Percentiles rank a stretch among this genome's conserved stretches.
phyloP scores from a whole-genome alignment of 2,329 filamentous ascomycete genomes.

The Sclerotinia glacialis region DNA sequence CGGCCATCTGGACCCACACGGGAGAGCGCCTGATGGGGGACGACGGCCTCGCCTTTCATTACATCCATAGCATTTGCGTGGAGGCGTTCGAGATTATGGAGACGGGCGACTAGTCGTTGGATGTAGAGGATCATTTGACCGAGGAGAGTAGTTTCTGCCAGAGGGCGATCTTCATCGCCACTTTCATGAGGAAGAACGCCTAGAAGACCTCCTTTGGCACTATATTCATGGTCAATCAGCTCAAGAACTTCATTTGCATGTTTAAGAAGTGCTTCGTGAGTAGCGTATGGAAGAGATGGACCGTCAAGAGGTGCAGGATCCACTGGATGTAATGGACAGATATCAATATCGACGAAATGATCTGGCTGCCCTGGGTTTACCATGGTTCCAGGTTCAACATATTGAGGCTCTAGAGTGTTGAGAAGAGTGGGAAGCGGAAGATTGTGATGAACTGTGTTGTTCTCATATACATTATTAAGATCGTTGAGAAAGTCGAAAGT shows the following conservation, averaged over 20 bases:
- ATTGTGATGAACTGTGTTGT: slow-evolving; percentile 28
- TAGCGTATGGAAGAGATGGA: slow-evolving; percentile 33
- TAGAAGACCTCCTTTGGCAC: slow-evolving; percentile 54
- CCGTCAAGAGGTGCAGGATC: slow-evolving; percentile 19
- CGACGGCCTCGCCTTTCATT: slow-evolving; percentile 49
- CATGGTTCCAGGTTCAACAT: slow-evolving; percentile 2
- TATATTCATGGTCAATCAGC: slow-evolving; percentile 58
- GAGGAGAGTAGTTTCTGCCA: slow-evolving; percentile 51
- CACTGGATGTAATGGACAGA: slow-evolving; percentile 33
- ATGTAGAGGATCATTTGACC: slow-evolving; percentile 57
- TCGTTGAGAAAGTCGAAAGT: slow-evolving; percentile 58
- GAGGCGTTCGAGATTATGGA: slow-evolving; percentile 56
- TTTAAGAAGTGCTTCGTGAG: slow-evolving; percentile 45
- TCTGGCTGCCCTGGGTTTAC: slow-evolving; percentile 13
- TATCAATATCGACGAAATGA: slow-evolving; percentile 24
- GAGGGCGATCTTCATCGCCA: slow-evolving; percentile 41
- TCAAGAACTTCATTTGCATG: slow-evolving; percentile 61
- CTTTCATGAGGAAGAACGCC: slow-evolving; percentile 50
- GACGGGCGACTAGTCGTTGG: slow-evolving; percentile 52
- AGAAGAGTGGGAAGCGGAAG: slow-evolving; percentile 33
- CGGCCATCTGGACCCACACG: slow-evolving; percentile 52
- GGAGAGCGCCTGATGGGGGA: slow-evolving; percentile 53
- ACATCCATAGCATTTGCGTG: slow-evolving; percentile 52
- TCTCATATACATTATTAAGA: slow-evolving; percentile 47
- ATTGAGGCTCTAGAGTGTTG: slow-evolving; percentile 30